Base-by-base conservation (phyloP, 1,284 basidiomycete species). In the Violaceomyces palustris region DNA sequence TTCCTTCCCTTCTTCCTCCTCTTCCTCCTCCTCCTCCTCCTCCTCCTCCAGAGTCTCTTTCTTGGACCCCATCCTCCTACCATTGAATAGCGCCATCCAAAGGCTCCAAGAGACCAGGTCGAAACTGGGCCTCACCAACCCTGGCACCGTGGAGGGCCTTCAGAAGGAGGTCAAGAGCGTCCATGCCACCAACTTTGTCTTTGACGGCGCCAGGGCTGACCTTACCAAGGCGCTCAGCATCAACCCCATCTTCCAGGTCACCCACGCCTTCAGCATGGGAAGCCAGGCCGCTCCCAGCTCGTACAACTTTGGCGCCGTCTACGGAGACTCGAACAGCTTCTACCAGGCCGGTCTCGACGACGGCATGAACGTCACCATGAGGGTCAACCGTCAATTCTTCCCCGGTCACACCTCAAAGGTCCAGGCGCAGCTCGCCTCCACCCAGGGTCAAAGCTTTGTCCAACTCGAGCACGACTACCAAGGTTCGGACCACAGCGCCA, bases 221-320 rank as follows among this genome's bases (percentile, higher is more conserved):
- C 79, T 98, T 64, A 87, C 89, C 50, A 99, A 98, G 79, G 86
- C 83, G 61, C 79, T 98, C 62, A 94, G 89, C 44, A 81, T 87
- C 74, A 90, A 84, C 76, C 94, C 94, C 24, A 84, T 88, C 44
- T 99, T 98, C 83, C 92, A 97, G 79, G 87, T 97, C 69, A 92
- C 91, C 49, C 94, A 99, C 75, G 88, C 90, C 30, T 97, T 99
- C 77, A 80, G 85, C 44, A 77, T 92, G 51, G 89, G 87, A 24
- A 56, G 86, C 14, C 67, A 69, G 42, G 55, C 45, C 29, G 65
- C 70, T 38, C 69, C 72, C 59, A 66, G 49, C 82, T 85, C 85
- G 32, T 99, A 99, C 78, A 92, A 89, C 75, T 96, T 98, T 75
- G 88, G 87, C 47, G 89, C 91, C 15, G 82, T 97, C 38, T 96